phyloP scores from a whole-genome alignment of 179 eudicot genomes.

The Gypsophila paniculata region DNA sequence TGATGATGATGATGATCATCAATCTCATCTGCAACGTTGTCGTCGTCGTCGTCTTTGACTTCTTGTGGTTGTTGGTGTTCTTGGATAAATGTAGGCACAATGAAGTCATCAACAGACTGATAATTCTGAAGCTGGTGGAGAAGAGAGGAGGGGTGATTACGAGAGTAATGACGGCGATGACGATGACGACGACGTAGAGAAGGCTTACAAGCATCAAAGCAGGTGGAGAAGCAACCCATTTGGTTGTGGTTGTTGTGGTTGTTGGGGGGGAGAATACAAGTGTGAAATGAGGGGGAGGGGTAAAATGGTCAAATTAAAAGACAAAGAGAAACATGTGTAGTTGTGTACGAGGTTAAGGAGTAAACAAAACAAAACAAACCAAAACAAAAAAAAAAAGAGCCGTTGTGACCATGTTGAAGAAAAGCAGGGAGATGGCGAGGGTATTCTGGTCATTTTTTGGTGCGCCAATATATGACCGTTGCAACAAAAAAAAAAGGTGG shows the following conservation, averaged over 20 bases:
- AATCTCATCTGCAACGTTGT: conserved; percentile 6
- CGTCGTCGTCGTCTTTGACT: not conserved
- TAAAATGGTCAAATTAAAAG: not conserved
- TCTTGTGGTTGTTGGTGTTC: too few species aligned
- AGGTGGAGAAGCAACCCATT: conserved; percentile 38
- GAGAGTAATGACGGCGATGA: too few species aligned
- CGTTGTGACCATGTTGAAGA: too few species aligned
- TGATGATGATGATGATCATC: not conserved
- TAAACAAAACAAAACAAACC: too few species aligned
- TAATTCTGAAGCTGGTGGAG: conserved; percentile 33
- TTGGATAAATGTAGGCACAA: conserved; percentile 19
- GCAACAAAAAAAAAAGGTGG: not conserved
- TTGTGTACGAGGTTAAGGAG: not conserved
- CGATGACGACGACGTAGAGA: not conserved
- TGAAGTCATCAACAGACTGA: conserved; percentile 32
- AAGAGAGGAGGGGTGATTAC: conserved; percentile 15
- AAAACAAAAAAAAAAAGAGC: too few species aligned
- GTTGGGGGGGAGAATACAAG: not conserved
- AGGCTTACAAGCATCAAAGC: conserved; percentile 28
- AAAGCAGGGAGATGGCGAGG: conserved; percentile 5
- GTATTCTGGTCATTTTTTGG: not conserved
- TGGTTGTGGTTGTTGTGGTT: too few species aligned
- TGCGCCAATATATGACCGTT: conserved; percentile 19
- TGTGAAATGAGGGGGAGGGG: not conserved
- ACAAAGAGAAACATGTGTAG: too few species aligned